These are phyloP conservation scores for Rhizopogon sp. DNA, from an alignment of 768 basidiomycete species.

Conservation along the genomic window DNA sequence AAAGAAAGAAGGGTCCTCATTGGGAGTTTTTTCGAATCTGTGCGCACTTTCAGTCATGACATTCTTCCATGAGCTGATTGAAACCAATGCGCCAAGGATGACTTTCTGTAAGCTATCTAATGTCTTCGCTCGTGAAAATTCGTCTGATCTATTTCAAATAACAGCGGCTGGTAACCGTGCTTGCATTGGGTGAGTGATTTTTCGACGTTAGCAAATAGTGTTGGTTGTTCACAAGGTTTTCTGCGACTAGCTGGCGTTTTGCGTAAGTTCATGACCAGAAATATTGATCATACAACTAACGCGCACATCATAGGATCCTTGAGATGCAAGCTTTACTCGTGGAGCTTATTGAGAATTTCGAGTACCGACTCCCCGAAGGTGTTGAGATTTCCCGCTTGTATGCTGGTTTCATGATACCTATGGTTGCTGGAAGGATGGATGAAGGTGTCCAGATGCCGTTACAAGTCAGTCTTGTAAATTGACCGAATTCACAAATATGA, in stretches of 20 bases:
- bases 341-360: slow-evolving; percentile 31
- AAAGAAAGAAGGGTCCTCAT: background rate
- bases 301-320: slow-evolving; percentile 9
- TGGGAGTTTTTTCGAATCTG: slow-evolving; percentile 9
- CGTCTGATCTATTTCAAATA: background rate
- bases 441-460: slow-evolving; percentile 30
- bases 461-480: slow-evolving; percentile 13
- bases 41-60: background rate
- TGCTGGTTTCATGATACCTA: slow-evolving; percentile 27
- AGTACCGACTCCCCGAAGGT: slow-evolving; percentile 27
- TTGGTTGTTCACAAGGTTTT: background rate
- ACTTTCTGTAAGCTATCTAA: slow-evolving; percentile 5
- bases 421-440: slow-evolving; percentile 23
- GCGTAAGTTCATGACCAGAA: slow-evolving; percentile 5
- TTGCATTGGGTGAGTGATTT: slow-evolving; percentile 7
- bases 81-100: background rate
- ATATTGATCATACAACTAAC: background rate
- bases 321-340: slow-evolving; percentile 31
- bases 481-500: no score
- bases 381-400: slow-evolving; percentile 26
- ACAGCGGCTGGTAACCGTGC: slow-evolving; percentile 7
- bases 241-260: slow-evolving; percentile 7
- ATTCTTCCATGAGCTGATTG: background rate
- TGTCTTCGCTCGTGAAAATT: background rate
- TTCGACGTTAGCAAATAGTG: background rate